Conservation (phyloP, 805 yeast genomes). For the Saccharomycopsis sp. region DNA sequence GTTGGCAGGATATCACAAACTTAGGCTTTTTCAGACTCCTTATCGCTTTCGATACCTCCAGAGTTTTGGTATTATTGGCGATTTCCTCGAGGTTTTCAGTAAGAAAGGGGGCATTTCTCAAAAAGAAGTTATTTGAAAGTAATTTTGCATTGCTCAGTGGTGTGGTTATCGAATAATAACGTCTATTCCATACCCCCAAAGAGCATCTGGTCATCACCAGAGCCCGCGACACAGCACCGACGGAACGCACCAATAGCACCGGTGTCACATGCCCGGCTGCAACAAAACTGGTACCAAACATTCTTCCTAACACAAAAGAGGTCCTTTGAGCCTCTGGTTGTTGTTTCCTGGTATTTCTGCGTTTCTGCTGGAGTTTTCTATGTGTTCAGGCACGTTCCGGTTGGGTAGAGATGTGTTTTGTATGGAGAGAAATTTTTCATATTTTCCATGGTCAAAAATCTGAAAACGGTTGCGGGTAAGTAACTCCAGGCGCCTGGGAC, state of each 20-base stretch:
- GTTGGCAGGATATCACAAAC: slow-evolving; percentile 21
- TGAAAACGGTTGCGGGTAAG: background rate
- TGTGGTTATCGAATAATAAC: background rate
- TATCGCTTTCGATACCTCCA: background rate
- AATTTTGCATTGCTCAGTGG: background rate
- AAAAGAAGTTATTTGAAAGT: slow-evolving; percentile 7
- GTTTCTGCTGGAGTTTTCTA: background rate
- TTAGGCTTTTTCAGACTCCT: slow-evolving; percentile 28
- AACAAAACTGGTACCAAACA: background rate
- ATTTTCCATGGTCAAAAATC: background rate
- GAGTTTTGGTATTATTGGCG: background rate
- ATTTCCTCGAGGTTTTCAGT: slow-evolving; percentile 5
- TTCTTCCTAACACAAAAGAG: background rate
- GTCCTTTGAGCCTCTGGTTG: background rate
- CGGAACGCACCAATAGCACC: background rate
- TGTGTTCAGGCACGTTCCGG: background rate
- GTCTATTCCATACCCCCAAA: background rate
- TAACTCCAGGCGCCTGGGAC: background rate
- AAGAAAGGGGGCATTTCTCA: slow-evolving; percentile 9
- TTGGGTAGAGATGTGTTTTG: background rate
- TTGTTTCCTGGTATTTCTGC: no score
- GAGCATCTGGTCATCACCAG: background rate
- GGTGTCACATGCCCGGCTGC: background rate
- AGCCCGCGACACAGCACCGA: background rate
- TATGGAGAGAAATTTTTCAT: background rate